Evolutionary conservation across 768 basidiomycete genomes (phyloP), one percentile per base, ranked within the genome.

Genomic region (Tricholoma terreum): DNA sequence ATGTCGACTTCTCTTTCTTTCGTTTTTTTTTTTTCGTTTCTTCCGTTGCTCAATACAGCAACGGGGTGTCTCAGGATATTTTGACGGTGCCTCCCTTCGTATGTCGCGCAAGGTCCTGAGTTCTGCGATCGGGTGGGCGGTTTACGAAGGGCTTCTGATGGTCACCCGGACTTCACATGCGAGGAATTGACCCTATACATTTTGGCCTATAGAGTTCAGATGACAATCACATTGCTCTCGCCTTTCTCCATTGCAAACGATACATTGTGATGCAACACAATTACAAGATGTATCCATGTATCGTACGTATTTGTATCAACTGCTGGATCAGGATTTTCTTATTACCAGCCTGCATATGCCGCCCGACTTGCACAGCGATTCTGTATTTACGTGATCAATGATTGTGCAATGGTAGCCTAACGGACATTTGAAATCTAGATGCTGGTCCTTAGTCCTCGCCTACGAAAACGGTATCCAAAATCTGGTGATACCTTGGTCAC

Each of bases 61-160:
- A 80, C 86, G 92, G 14, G 93, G 94, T 0, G 24, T 86, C 2
- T 35, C 63, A 6, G 94, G 94, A 0, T 94, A 93, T 71, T 92
- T 96, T 64, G 93, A 94, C 57, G 94, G 94, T 2, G 81, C 85
- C 15, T 86, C 88, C 3, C 77, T 98, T 30, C 84, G 94, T 10
- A 79, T 95, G 65, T 86, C 87, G 3, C 82, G 93, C 36, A 98
- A 98, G 69, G 85, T 95, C 6, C 71, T 91, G 12, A 91, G 90
- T 63, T 92, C 92, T n/a, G 87, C 86, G 0, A 90, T 97, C 58
- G 92, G 86, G 2, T 97, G 94, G 94, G 89, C 84, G 2, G 89
- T 94, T 0, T 97, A 94, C 61, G 94, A 96, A 69, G 86, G 86
- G 40, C 69, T 86, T 21, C 73, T 92, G 27, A 81, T 90, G 65